phyloP scores from a whole-genome alignment of 2,329 filamentous ascomycete genomes.

The Talaromyces sp. region DNA sequence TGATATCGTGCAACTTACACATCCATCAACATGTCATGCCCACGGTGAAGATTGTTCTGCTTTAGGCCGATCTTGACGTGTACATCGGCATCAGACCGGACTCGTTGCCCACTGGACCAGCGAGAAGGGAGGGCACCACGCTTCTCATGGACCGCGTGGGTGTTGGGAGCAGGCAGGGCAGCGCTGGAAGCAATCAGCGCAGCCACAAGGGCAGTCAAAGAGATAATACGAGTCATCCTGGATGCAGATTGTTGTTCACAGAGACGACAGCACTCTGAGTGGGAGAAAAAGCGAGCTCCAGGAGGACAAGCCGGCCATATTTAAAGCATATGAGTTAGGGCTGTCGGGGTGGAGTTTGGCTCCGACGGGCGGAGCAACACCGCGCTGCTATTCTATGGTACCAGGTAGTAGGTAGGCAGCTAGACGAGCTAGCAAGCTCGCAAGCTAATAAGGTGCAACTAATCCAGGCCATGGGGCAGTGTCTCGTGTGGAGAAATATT shows the following conservation, averaged over 20 bases:
- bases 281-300: background rate
- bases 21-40: constrained; percentile 9
- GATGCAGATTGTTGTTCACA: background rate
- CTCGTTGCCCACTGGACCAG: constrained; percentile 3
- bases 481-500: background rate
- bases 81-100: constrained; percentile 3
- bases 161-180: constrained; percentile 6
- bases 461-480: background rate
- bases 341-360: background rate
- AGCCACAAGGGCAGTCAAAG: constrained; percentile 6
- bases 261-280: background rate
- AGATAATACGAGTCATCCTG: constrained; percentile 4
- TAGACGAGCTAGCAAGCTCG: background rate
- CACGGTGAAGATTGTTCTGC: constrained; percentile 9
- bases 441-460: background rate
- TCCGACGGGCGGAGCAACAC: background rate
- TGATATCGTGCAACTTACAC: background rate
- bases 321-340: background rate
- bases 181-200: constrained; percentile 4
- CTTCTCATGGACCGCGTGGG: constrained; percentile 8
- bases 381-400: background rate
- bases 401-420: background rate
- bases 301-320: background rate
- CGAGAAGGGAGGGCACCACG: constrained; percentile 1
- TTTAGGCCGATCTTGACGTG: constrained; percentile 9